Evolutionary conservation across 2,329 filamentous ascomycete species (phyloP).

Genomic region (Pseudogymnoascus sp.): DNA sequence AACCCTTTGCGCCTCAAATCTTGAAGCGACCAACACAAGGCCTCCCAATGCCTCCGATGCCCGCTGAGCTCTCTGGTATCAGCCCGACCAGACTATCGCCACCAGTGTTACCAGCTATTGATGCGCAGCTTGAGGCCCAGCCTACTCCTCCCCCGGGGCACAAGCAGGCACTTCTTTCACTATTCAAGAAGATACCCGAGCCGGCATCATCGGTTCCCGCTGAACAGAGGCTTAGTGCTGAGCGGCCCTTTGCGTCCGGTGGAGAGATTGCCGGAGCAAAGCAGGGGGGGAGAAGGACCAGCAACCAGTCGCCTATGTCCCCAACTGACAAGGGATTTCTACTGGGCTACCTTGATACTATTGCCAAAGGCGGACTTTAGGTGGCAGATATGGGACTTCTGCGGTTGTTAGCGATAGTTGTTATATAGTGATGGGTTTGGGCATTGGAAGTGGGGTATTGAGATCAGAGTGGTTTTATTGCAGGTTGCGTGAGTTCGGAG

Average conservation of each 20-base stretch:
- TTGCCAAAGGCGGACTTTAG: conserved; percentile 17
- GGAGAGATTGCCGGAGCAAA: not conserved
- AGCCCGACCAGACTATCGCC: conserved; percentile 23
- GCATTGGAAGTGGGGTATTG: not conserved
- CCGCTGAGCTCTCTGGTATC: conserved; percentile 15
- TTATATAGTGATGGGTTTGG: conserved; percentile 1
- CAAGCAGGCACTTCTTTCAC: conserved; percentile 33
- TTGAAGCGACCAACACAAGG: conserved; percentile 39
- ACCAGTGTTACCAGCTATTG: conserved; percentile 9
- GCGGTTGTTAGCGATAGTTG: not conserved
- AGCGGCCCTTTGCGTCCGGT: not conserved
- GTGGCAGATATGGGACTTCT: not conserved
- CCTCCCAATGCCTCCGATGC: conserved; percentile 22
- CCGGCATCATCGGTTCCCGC: not conserved
- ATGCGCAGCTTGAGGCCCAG: not conserved
- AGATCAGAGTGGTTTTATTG: not conserved
- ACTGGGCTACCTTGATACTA: conserved; percentile 60
- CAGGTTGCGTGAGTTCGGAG: not conserved
- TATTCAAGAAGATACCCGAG: conserved; percentile 21
- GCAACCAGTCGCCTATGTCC: conserved; percentile 49
- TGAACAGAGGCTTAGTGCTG: not conserved
- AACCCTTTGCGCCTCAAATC: conserved; percentile 45
- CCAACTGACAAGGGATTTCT: conserved; percentile 69
- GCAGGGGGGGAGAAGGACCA: conserved; percentile 29
- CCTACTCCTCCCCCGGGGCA: conserved; percentile 36